Conservation (phyloP, 306 rosid species). For the Acacia melanoxylon region DNA sequence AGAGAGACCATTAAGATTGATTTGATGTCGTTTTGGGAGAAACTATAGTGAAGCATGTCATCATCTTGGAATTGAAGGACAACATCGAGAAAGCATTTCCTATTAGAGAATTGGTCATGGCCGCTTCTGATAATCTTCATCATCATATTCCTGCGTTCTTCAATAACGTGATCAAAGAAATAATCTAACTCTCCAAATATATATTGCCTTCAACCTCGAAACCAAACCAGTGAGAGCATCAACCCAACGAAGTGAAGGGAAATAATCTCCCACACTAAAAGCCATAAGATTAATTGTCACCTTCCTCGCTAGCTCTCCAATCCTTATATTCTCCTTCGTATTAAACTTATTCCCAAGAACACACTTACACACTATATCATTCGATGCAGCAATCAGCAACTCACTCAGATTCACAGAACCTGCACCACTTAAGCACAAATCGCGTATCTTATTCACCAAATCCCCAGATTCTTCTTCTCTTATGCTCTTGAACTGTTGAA, state of each 20-base stretch:
- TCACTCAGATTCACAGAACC: conserved; percentile 30
- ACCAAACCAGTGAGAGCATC: conserved; percentile 35
- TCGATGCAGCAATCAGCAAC: conserved; percentile 16
- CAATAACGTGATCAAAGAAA: conserved; percentile 26
- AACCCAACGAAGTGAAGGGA: conserved; percentile 42
- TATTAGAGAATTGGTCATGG: background rate
- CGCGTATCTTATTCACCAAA: conserved; percentile 28
- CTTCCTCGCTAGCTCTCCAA: conserved; percentile 22
- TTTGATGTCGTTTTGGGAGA: conserved; percentile 37
- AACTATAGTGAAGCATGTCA: background rate
- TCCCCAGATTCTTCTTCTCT: conserved; percentile 40
- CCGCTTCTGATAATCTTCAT: background rate
- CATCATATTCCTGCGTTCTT: background rate
- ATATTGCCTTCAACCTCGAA: conserved; percentile 17
- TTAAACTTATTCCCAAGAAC: conserved; percentile 23
- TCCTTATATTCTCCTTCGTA: background rate
- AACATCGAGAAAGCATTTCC: conserved; percentile 35
- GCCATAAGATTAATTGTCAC: conserved; percentile 8
- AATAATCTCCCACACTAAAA: conserved; percentile 38
- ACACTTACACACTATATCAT: conserved; percentile 28
- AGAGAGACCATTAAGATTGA: conserved; percentile 28
- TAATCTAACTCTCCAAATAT: conserved; percentile 31
- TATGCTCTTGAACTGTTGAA: conserved; percentile 8
- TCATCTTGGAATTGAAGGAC: conserved; percentile 30
- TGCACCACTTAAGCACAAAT: background rate